A percentile compares a stretch with the other conserved stretches of the same genome.
phyloP scores from a whole-genome alignment of 2,329 filamentous ascomycete species.

The Ophiostoma angusticollis region DNA sequence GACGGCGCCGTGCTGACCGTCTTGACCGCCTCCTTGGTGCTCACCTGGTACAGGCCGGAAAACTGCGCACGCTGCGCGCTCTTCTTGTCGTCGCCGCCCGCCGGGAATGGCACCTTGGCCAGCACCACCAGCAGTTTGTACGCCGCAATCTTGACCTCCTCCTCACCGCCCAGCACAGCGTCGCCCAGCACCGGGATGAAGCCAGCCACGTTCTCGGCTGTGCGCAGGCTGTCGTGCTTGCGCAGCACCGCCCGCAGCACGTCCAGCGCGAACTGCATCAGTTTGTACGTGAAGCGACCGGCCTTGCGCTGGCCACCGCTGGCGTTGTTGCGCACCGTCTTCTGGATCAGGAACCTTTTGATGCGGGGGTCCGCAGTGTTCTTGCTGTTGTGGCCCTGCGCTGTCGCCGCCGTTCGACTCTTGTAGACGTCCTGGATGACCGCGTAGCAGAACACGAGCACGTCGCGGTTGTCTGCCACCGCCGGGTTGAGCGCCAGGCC shows the following conservation, averaged over 20 bases:
- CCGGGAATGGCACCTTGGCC: slow-evolving; percentile 67
- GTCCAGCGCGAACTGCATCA: slow-evolving; percentile 78
- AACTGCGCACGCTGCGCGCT: no score
- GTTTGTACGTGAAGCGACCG: slow-evolving; percentile 73
- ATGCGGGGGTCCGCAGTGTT: slow-evolving; percentile 47
- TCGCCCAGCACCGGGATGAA: slow-evolving; percentile 87
- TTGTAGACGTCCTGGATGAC: slow-evolving; percentile 79
- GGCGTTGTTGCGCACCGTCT: slow-evolving; percentile 61
- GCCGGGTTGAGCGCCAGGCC: slow-evolving; percentile 74
- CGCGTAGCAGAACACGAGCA: slow-evolving; percentile 91
- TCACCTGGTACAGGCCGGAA: slow-evolving; percentile 54
- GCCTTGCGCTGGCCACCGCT: slow-evolving; percentile 53
- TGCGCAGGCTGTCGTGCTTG: slow-evolving; percentile 72
- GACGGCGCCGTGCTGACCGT: slow-evolving; percentile 64
- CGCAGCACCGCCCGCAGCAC: slow-evolving; percentile 74
- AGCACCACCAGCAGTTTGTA: slow-evolving; percentile 77
- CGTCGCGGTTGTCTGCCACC: slow-evolving; percentile 58
- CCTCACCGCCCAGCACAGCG: slow-evolving; percentile 67
- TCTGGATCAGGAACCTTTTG: slow-evolving; percentile 68
- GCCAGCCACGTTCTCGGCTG: slow-evolving; percentile 63
- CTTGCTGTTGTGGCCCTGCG: slow-evolving; percentile 20
- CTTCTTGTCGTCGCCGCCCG: no score
- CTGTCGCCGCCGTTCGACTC: slow-evolving; percentile 32
- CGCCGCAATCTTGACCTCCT: slow-evolving; percentile 83
- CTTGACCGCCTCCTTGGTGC: slow-evolving; percentile 73